Base-by-base conservation (phyloP, 139 green algal genomes). In the Nannochloris sp. region DNA sequence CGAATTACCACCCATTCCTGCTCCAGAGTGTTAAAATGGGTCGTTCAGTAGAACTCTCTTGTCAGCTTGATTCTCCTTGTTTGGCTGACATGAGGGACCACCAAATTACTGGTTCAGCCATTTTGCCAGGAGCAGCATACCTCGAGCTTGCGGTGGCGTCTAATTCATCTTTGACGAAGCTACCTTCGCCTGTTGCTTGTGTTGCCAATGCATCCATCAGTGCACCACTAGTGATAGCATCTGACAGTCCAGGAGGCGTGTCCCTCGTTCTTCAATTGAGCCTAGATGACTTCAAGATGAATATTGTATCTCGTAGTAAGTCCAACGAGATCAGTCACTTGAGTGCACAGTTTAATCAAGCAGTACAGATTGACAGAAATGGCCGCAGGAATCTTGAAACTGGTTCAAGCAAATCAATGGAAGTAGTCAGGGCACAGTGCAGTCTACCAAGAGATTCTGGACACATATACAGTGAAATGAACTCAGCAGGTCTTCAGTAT, bases 71-170 rank as follows among this genome's bases (percentile, higher is more conserved):
- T 0, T 61, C 68, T 2, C 75, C 82, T 5, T 16, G 50, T 5
- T 43, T 83, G 1, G 70, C 70, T 3, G 92, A 76, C 61, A 46
- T 95, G n/a, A 67, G 70, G 48, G 77, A 95, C 23, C 88, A 95
- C 59, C 51, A 75, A 21, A 34, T 66, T 14, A 54, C 9, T 67
- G 75, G 6, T 61, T 67, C 4, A 23, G 57, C 72, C 5, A 69
- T 91, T 6, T 57, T 91, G 64, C 85, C 85, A 3, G 85, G 67
- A n/a, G 72, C 83, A 6, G 82, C 82, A 44, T 87, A 88, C 70
- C 58, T 86, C 36, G 84, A 90, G 64, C 51, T 80, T 69, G 74
- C 84, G 37, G 69, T 70, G 54, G 68, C 65, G 63, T 57, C 44
- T 16, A 56, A 60, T 54, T 66, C 31, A 37, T 19, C 46, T 27